Evolutionary conservation across 1,284 basidiomycete genomes (phyloP).

Genomic region (Filobasidium uniguttulatum): DNA sequence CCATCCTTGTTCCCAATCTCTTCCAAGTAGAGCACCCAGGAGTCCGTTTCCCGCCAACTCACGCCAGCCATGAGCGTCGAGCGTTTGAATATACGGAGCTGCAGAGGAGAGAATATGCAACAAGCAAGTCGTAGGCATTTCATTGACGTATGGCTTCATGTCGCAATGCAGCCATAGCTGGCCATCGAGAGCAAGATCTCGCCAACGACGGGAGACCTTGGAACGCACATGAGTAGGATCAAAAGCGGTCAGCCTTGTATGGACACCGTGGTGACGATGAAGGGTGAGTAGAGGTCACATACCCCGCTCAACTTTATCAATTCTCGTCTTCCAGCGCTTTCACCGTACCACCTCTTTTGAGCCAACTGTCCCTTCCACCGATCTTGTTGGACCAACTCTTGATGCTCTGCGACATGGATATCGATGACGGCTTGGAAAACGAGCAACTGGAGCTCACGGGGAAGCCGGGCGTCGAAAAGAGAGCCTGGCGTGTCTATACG

Average conservation of each 20-base stretch:
- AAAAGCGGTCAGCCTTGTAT: conserved; percentile 2
- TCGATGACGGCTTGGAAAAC: conserved; percentile 41
- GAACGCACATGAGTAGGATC: no score
- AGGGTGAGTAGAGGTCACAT: conserved; percentile 28
- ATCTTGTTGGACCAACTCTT: conserved; percentile 42
- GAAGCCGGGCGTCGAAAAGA: conserved; percentile 43
- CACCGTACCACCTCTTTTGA: conserved; percentile 55
- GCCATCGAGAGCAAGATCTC: conserved; percentile 64
- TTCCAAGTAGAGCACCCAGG: conserved; percentile 11
- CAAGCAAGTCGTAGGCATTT: conserved; percentile 26
- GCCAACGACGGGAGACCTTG: conserved; percentile 74
- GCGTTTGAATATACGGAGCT: conserved; percentile 51
- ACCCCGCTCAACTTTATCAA: conserved; percentile 67
- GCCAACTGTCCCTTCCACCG: conserved; percentile 46
- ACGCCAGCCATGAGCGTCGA: conserved; percentile 56
- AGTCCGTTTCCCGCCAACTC: conserved; percentile 40
- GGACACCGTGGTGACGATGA: no score
- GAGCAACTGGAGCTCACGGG: conserved; percentile 57
- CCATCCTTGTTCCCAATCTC: neutral
- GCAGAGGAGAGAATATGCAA: conserved; percentile 26
- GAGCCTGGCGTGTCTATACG: neutral
- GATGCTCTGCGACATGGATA: conserved; percentile 39
- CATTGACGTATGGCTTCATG: conserved; percentile 46
- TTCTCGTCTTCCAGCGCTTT: conserved; percentile 56
- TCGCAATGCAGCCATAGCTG: conserved; percentile 64